These are phyloP conservation scores for Mucor saturninus DNA, from an alignment of 371 early-diverging fungal genomes.

Conservation along the genomic window DNA sequence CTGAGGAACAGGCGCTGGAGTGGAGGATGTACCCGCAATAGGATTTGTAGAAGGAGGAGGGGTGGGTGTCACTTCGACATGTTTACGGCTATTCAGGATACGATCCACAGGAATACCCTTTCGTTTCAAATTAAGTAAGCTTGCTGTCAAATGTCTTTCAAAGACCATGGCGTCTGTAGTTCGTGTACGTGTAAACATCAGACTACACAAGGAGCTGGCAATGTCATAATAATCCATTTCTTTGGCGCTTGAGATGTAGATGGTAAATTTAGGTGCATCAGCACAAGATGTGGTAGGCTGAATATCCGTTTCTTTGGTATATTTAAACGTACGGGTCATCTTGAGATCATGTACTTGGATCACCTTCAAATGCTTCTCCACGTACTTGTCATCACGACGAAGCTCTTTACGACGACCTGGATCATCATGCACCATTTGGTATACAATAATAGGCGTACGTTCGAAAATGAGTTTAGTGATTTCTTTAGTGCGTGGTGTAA, in stretches of 20 bases:
- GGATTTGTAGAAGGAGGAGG: not conserved
- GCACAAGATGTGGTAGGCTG: constrained; percentile 76
- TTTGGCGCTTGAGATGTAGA: constrained; percentile 63
- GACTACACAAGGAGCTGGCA: constrained; percentile 62
- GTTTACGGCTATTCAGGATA: constrained; percentile 68
- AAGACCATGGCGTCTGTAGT: constrained; percentile 74
- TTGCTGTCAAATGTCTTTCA: constrained; percentile 67
- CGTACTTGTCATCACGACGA: constrained; percentile 53
- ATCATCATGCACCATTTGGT: constrained; percentile 73
- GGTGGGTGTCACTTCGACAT: constrained; percentile 25
- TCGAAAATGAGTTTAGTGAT: constrained; percentile 74
- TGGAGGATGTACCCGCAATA: not conserved
- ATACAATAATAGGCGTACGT: constrained; percentile 70
- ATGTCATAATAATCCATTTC: constrained; percentile 85
- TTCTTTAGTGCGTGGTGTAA: constrained; percentile 55
- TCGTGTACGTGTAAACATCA: constrained; percentile 65
- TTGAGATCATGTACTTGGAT: constrained; percentile 61
- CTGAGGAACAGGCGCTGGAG: constrained; percentile 1
- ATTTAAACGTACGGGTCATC: constrained; percentile 68
- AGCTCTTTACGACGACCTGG: constrained; percentile 58
- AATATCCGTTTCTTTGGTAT: constrained; percentile 54
- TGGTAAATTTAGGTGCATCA: constrained; percentile 55
- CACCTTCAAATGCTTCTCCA: constrained; percentile 57
- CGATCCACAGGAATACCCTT: constrained; percentile 93
- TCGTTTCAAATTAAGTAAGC: constrained; percentile 61